Base-by-base conservation (phyloP, 345 rosid genomes). In the Ailanthus altissimus region DNA sequence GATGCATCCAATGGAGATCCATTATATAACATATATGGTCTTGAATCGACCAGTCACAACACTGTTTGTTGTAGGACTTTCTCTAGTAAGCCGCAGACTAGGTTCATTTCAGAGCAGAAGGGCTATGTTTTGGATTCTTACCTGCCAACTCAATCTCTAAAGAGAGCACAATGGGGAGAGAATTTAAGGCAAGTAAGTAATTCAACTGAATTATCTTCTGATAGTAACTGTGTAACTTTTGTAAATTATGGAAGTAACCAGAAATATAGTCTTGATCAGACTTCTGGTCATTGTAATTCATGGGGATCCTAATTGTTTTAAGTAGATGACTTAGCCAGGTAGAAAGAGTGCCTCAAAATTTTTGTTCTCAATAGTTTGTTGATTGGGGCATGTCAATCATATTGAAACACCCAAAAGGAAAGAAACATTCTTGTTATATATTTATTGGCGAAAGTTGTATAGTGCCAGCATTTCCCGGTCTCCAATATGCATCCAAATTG, bases 41-140 rank as follows among this genome's bases (percentile, higher is more conserved):
- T 82, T 7, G 85, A 88, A 69, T 79, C 85, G 23, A 69, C 89
- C 36, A 83, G 85, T 26, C 68, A 46, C 77, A 87, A 89, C 75
- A 79, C 89, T 0, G 81, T 86, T 49, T 90, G 93, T 36, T 83
- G 94, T 79, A 86, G 91, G 81, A 84, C 83, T 80, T 85, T 84
- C 73, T 86, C 89, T 38, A 50, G 85, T 73, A 81, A 82, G 68
- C 78, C 89, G 5, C 88, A 86, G 71, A 90, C 91, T 15, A 80
- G 87, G 86, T 91, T 83, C 40, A 67, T 86, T 72, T 68, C 78
- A 0, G 88, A 86, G 82, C 89, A 85, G 78, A 87, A 76, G 70
- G 89, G 86, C 18, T 70, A 84, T 67, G 84, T 83, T 57, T 46
- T 84, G 38, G 86, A 80, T 47, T 87, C 89, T 1, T 78, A 67